Conservation (phyloP, 2,329 filamentous ascomycete species). For the Ambrosiella cleistominuta region DNA sequence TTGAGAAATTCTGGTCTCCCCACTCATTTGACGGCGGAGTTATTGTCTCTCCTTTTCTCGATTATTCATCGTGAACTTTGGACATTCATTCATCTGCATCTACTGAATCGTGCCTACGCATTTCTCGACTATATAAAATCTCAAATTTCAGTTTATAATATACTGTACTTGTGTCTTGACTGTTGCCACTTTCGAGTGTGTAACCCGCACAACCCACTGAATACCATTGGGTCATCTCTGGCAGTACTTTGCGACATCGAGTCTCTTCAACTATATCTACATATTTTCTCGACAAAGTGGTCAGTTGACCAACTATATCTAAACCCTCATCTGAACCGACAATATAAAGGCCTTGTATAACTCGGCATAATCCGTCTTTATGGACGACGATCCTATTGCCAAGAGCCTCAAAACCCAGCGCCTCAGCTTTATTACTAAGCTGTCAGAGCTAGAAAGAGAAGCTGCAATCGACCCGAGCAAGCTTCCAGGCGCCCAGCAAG, state of each 20-base stretch:
- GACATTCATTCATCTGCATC: too few species aligned
- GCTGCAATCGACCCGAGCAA: conserved; percentile 7
- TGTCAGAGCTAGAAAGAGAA: conserved; percentile 12
- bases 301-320: not conserved
- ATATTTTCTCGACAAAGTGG: too few species aligned
- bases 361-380: conserved; percentile 7
- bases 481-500: conserved; percentile 3
- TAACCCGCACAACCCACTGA: too few species aligned
- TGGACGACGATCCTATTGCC: conserved; percentile 13
- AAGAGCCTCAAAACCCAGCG: conserved; percentile 13
- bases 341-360: not conserved
- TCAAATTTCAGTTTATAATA: not conserved
- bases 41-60: conserved; percentile 1
- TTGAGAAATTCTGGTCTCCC: not conserved
- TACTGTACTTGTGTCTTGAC: too few species aligned
- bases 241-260: too few species aligned
- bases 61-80: not conserved
- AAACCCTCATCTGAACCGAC: not conserved
- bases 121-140: not conserved
- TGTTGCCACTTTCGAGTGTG: too few species aligned
- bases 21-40: not conserved
- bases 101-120: too few species aligned
- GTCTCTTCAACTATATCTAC: too few species aligned
- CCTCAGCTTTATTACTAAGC: conserved; percentile 12
- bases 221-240: too few species aligned